These are phyloP conservation scores for Pythium sp. DNA, from an alignment of 352 stramenopile genomes.

Conservation along the genomic window DNA sequence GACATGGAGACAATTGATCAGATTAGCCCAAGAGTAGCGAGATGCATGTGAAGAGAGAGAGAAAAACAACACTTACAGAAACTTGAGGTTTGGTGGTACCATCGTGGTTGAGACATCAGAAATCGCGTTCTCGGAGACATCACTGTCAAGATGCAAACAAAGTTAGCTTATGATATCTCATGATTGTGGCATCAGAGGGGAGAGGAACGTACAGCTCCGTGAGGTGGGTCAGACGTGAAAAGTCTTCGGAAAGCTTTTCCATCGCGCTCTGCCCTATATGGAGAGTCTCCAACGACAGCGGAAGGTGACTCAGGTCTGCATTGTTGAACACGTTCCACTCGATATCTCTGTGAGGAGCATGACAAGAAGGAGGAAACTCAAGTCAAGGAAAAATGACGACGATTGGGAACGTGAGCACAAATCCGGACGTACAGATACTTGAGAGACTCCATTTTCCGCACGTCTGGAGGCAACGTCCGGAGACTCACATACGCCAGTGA, in stretches of 20 bases:
- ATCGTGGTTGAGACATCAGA: slow-evolving; percentile 5
- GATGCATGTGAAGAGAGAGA: too few species aligned
- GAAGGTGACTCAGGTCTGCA: slow-evolving; percentile 21
- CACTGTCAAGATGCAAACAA: slow-evolving; percentile 10
- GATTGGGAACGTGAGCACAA: not conserved
- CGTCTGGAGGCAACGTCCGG: slow-evolving; percentile 16
- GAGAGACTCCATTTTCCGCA: slow-evolving; percentile 20
- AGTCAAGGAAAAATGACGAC: not conserved
- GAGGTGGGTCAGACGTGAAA: slow-evolving; percentile 25
- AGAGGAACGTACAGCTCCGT: slow-evolving; percentile 16
- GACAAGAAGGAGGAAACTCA: not conserved
- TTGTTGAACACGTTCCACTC: slow-evolving; percentile 35
- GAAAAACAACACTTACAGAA: not conserved
- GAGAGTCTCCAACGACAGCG: slow-evolving; percentile 25
- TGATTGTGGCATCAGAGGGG: not conserved
- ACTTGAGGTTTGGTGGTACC: slow-evolving; percentile 24
- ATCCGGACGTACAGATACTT: slow-evolving; percentile 20
- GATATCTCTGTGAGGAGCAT: slow-evolving; percentile 24
- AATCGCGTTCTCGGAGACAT: slow-evolving; percentile 18
- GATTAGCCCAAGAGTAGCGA: not conserved
- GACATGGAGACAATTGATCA: not conserved
- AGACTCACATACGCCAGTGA: slow-evolving; percentile 12
- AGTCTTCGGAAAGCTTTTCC: slow-evolving; percentile 22
- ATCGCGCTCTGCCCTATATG: slow-evolving; percentile 22
- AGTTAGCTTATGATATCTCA: not conserved